Conservation (phyloP, 164 flowering plant genomes). For the Magnolia sinica region DNA sequence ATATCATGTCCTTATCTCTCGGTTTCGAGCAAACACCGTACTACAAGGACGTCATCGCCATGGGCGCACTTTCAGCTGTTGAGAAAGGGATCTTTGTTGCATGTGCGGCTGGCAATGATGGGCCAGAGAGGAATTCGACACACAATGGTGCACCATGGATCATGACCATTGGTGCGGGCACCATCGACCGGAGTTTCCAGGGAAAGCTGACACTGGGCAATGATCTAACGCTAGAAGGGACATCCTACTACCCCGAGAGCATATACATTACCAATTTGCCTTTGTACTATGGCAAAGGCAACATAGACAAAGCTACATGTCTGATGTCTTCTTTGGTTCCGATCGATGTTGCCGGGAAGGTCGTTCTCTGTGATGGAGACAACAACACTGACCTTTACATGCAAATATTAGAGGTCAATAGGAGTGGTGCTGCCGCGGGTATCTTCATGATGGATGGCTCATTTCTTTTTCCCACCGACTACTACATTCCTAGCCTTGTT, state of each 20-base stretch:
- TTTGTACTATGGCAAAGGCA: constrained; percentile 22
- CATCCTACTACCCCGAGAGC: constrained; percentile 25
- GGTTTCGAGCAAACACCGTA: constrained; percentile 25
- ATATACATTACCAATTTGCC: constrained; percentile 17
- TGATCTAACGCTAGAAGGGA: constrained; percentile 8
- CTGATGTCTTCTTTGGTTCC: constrained; percentile 5
- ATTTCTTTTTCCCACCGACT: constrained; percentile 9
- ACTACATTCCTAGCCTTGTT: constrained; percentile 17
- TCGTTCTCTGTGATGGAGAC: constrained; percentile 21
- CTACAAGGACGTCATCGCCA: constrained; percentile 27
- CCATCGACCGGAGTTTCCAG: constrained; percentile 21
- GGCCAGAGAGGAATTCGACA: constrained; percentile 20
- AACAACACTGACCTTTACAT: not conserved
- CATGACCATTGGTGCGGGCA: constrained; percentile 41
- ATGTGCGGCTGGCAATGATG: constrained; percentile 38
- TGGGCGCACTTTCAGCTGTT: constrained; percentile 42
- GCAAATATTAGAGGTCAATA: constrained; percentile 21
- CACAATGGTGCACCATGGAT: constrained; percentile 48
- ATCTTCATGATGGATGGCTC: constrained; percentile 8
- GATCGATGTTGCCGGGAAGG: constrained; percentile 25
- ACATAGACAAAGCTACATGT: constrained; percentile 15
- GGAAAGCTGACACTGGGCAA: constrained; percentile 17
- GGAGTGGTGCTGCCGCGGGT: constrained; percentile 25
- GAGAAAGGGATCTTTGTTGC: constrained; percentile 40
- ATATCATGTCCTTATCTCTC: constrained; percentile 40